Evolutionary conservation across 805 yeast genomes (phyloP).

Genomic region (Kregervanrija fluxuum): DNA sequence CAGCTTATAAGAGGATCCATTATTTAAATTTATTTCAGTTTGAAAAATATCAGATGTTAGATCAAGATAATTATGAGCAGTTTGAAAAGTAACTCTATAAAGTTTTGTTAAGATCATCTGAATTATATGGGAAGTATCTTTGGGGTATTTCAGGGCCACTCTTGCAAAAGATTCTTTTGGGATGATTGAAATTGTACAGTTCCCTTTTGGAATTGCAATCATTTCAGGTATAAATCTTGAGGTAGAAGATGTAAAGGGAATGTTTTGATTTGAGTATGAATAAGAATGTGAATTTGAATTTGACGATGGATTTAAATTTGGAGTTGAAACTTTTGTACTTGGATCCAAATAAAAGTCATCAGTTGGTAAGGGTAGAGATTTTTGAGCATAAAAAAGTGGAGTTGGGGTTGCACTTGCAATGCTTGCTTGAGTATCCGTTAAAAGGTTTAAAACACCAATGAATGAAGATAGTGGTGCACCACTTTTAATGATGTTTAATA

Average conservation of each 20-base stretch:
- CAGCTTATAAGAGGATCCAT: constrained; percentile 36
- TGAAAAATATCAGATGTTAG: constrained; percentile 73
- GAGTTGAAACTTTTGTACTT: background rate
- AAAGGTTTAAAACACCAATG: constrained; percentile 69
- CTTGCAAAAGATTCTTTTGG: constrained; percentile 78
- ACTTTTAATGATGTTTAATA: constrained; percentile 71
- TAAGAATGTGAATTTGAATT: background rate
- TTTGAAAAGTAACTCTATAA: constrained; percentile 85
- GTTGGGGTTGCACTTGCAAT: constrained; percentile 10
- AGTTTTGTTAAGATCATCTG: constrained; percentile 85
- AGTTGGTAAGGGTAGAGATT: constrained; percentile 4
- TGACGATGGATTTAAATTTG: background rate
- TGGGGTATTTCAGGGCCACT: constrained; percentile 69
- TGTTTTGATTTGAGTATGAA: background rate
- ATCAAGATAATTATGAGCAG: constrained; percentile 82
- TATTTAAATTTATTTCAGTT: constrained; percentile 64
- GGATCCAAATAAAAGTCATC: constrained; percentile 11
- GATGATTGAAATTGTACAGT: constrained; percentile 85
- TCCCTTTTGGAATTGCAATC: constrained; percentile 66
- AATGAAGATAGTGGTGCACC: constrained; percentile 84
- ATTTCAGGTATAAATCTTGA: constrained; percentile 22
- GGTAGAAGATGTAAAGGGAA: too few species aligned
- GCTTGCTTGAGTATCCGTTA: constrained; percentile 25
- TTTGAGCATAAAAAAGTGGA: constrained; percentile 1
- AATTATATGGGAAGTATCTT: constrained; percentile 87